Base-by-base conservation (phyloP, 129 eudicot genomes). In the Helianthus annuus region DNA sequence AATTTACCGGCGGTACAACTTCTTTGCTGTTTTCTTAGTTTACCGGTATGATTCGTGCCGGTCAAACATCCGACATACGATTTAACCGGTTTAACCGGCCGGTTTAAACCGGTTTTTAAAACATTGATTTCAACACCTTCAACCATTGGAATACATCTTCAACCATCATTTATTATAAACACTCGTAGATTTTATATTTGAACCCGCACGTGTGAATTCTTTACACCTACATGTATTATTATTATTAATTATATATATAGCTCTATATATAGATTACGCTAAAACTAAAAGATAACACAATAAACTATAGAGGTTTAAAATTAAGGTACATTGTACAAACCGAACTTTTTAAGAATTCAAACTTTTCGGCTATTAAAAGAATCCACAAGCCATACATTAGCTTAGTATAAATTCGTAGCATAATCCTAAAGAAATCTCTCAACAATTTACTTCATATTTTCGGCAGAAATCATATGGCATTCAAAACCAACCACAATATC, bases 301-400 rank as follows among this genome's bases (percentile, higher is more conserved):
- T 38, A 38, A 8, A 44, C 32, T 22, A 10, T 49, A 66, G 24
- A 55, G 29, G 3, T 32, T 52, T 64, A 49, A 19, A 68, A 16
- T 27, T 1, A 48, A 48, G 45, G 75, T 69, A 10, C 81, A 77
- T 9, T 70, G 81, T 52, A 78, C 57, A 24, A 27, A 45, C 29
- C 71, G 19, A 62, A 39, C 64, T 57, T 61, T 60, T 61, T 5
- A 12, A 51, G 13, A 40, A 64, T 71, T 78, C 82, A 78, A 78
- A 6, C 72, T 71, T 78, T 78, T 54, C 72, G 82, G 77, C 72
- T 22, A 63, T 64, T 78, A 62, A 42, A 52, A 27, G 76, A 78
- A 22, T 78, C 68, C 63, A 11, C 45, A 67, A 49, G 32, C 32
- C 32, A 27, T 27, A 2, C 32, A 2, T 27, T 27, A 27, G 32